Conservation (phyloP, 805 yeast genomes). For the Candida chilensis region DNA sequence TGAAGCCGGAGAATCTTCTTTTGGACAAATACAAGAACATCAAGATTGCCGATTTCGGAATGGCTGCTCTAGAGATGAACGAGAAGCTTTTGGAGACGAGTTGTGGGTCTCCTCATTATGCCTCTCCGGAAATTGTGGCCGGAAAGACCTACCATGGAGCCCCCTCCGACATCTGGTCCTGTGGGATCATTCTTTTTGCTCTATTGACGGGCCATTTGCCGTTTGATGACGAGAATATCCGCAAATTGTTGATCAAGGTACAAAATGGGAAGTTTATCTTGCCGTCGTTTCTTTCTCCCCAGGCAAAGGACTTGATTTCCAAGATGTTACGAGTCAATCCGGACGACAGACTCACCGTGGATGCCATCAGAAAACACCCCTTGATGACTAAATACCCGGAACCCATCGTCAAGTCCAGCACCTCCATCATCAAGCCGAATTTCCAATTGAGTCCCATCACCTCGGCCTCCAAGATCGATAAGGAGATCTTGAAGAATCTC, state of each 20-base stretch:
- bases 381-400: slow-evolving; percentile 63
- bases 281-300: slow-evolving; percentile 70
- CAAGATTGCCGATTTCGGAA: slow-evolving; percentile 97
- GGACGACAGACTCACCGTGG: slow-evolving; percentile 64
- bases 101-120: slow-evolving; percentile 98
- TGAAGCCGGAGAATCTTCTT: slow-evolving; percentile 73
- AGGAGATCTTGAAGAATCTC: slow-evolving; percentile 65
- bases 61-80: slow-evolving; percentile 92
- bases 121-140: slow-evolving; percentile 95
- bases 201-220: slow-evolving; percentile 91
- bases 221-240: slow-evolving; percentile 91
- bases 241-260: slow-evolving; percentile 80
- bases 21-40: slow-evolving; percentile 81
- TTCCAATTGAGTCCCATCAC: slow-evolving; percentile 10
- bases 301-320: slow-evolving; percentile 80
- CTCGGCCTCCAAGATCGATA: slow-evolving; percentile 44
- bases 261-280: slow-evolving; percentile 82
- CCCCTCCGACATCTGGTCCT: slow-evolving; percentile 96
- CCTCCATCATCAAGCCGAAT: slow-evolving; percentile 16
- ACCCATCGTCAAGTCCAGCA: slow-evolving; percentile 27
- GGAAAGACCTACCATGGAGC: slow-evolving; percentile 95
- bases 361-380: slow-evolving; percentile 74
- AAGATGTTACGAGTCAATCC: slow-evolving; percentile 84
- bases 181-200: slow-evolving; percentile 93
- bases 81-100: slow-evolving; percentile 84